Base-by-base conservation (phyloP, 2,329 filamentous ascomycete genomes). In the Tetracladium maxilliforme region DNA sequence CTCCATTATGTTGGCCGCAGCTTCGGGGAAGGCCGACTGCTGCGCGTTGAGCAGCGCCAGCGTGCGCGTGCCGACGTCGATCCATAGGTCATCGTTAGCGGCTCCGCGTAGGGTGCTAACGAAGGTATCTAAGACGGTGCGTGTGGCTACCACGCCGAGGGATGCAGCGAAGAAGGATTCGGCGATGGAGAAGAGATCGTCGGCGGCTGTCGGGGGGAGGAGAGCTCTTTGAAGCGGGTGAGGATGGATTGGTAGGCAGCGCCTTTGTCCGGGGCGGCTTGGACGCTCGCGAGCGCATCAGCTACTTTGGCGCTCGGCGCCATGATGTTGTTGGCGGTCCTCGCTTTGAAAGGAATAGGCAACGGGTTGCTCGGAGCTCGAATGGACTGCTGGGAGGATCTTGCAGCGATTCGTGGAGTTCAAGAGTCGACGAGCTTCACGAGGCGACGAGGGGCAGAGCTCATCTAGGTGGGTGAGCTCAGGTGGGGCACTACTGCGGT, bases 21-120 rank as follows among this genome's bases (percentile, higher is more conserved):
- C 83, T 48, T 95, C 86, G 50, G 90, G 73, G 42, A 83, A 90
- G 3, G 76, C 79, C 16, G 45, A 78, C 52, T 51, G 75, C 15
- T 48, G 77, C 51, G 45, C 64, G 48, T 53, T 43, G 25, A 94
- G 64, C 21, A 71, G 58, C 25, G 62, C 54, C 21, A 92, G 64
- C n/a, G 81, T 67, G 44, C 78, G 70, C 40, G 69, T 64, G 39
- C 80, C 84, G 23, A 84, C 77, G 35, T 73, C 67, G 40, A 92
- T 77, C 53, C 76, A 77, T 33, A 75, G 56, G 31, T 78, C 69
- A 21, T 70, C 50, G 37, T 70, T 64, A 19, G 62, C 49, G 29
- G 84, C 56, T 12, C 54, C 51, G 32, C 64, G 56, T 37, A 92
- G 75, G 10, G 64, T 57, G 21, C 56, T 42, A 35, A 79, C 61